These are phyloP conservation scores for Exobasidium rhododendri DNA, from an alignment of 1,284 basidiomycete genomes.

Conservation along the genomic window DNA sequence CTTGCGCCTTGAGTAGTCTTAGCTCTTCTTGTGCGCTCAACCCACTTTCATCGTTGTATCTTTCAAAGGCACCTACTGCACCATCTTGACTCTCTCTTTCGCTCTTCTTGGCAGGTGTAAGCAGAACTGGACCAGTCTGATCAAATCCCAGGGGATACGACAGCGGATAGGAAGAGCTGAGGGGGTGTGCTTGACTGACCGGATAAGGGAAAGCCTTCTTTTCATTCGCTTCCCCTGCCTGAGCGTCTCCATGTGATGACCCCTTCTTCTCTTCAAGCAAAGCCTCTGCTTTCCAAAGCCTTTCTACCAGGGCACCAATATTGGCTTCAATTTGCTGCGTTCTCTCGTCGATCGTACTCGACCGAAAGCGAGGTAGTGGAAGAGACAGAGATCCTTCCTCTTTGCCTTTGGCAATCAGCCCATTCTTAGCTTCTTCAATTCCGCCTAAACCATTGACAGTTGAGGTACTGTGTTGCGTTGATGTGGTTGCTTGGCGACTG, in stretches of 20 bases:
- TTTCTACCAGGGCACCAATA: slow-evolving; percentile 34
- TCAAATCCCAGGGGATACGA: slow-evolving; percentile 53
- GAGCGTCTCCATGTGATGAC: slow-evolving; percentile 12
- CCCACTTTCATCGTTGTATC: slow-evolving; percentile 51
- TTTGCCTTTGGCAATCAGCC: slow-evolving; percentile 4
- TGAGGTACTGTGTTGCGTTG: background rate
- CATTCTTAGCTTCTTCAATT: background rate
- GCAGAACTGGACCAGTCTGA: slow-evolving; percentile 46
- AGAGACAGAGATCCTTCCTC: slow-evolving; percentile 29
- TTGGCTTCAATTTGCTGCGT: slow-evolving; percentile 39
- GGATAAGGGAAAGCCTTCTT: slow-evolving; percentile 38
- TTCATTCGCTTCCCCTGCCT: slow-evolving; percentile 8
- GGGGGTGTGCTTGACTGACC: slow-evolving; percentile 46
- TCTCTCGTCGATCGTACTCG: slow-evolving; percentile 28
- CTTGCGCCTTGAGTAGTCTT: slow-evolving; percentile 77
- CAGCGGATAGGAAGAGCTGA: slow-evolving; percentile 46
- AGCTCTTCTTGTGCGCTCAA: slow-evolving; percentile 70
- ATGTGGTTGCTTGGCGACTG: slow-evolving; percentile 29
- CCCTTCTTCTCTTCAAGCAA: slow-evolving; percentile 24
- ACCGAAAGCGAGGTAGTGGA: slow-evolving; percentile 38
- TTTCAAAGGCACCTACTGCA: slow-evolving; percentile 50
- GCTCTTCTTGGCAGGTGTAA: slow-evolving; percentile 22
- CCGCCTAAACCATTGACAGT: background rate
- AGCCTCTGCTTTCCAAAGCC: slow-evolving; percentile 45
- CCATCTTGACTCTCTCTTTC: slow-evolving; percentile 23